phyloP scores from a whole-genome alignment of 2,329 filamentous ascomycete species.

The Eurotiales sp. region DNA sequence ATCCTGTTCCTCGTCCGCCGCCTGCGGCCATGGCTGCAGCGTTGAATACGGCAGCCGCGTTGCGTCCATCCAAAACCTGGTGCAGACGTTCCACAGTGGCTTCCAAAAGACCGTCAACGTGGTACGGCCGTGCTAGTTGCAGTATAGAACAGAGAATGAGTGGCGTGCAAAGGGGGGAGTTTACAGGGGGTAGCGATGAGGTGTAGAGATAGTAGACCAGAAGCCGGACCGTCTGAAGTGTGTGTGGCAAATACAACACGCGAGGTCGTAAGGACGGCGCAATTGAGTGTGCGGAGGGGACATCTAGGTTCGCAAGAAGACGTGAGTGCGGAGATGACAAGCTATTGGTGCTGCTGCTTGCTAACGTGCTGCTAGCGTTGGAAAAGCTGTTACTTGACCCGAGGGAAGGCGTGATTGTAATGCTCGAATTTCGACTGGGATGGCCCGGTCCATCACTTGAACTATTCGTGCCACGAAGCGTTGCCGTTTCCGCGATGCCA shows the following conservation, averaged over 20 bases:
- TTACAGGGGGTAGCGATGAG: constrained; percentile 73
- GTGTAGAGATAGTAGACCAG: constrained; percentile 93
- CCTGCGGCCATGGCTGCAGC: constrained; percentile 97
- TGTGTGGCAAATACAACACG: constrained; percentile 90
- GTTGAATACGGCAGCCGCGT: constrained; percentile 96
- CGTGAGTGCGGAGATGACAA: constrained; percentile 27
- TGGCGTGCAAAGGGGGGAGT: constrained; percentile 79
- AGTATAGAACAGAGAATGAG: constrained; percentile 94
- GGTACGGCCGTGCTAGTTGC: constrained; percentile 89
- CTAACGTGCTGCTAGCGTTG: constrained; percentile 41
- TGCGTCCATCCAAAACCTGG: constrained; percentile 81
- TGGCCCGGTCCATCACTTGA: constrained; percentile 36
- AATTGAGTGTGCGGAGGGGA: constrained; percentile 52
- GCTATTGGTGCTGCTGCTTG: constrained; percentile 25
- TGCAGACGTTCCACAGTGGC: constrained; percentile 90
- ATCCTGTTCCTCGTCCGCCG: constrained; percentile 78
- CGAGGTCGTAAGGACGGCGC: constrained; percentile 66
- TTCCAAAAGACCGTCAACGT: constrained; percentile 86
- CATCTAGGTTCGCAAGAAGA: constrained; percentile 43
- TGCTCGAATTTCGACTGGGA: constrained; percentile 69
- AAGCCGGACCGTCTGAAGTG: constrained; percentile 80
- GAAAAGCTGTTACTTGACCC: constrained; percentile 32
- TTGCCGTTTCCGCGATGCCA: constrained; percentile 67
- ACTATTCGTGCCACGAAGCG: constrained; percentile 61
- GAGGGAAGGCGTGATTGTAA: constrained; percentile 71